Evolutionary conservation across 345 rosid species (phyloP).

Genomic region (Clausena lansium): DNA sequence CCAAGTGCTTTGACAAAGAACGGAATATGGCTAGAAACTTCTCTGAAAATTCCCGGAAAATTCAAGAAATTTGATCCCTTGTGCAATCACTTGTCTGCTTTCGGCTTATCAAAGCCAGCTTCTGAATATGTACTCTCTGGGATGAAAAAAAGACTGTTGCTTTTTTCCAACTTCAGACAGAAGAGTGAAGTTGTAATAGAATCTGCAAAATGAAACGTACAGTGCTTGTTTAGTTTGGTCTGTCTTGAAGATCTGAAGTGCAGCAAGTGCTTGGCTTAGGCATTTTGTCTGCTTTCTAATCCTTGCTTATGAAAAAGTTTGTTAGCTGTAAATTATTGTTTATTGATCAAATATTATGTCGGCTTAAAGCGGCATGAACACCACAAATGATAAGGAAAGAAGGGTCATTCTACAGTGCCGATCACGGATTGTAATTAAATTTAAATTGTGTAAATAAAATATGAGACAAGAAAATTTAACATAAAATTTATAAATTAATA

Average conservation of each 20-base stretch:
- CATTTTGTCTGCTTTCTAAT: too few relatives aligned
- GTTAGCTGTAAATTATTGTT: background rate
- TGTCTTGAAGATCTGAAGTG: background rate
- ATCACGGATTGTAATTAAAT: too few relatives aligned
- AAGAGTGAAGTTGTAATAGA: background rate
- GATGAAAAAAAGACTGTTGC: background rate
- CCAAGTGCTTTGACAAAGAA: background rate
- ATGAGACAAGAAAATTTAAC: too few relatives aligned
- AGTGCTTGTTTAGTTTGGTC: background rate
- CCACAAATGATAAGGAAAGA: too few relatives aligned
- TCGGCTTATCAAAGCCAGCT: background rate
- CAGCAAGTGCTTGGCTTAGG: too few relatives aligned
- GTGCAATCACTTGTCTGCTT: background rate
- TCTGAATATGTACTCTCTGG: background rate
- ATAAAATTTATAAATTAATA: too few relatives aligned
- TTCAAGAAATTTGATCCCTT: conserved; percentile 2
- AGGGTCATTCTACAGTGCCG: too few relatives aligned
- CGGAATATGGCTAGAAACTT: background rate
- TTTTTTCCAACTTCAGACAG: background rate
- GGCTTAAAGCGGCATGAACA: too few relatives aligned
- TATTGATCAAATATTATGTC: too few relatives aligned
- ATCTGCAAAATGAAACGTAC: background rate
- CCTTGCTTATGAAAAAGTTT: background rate
- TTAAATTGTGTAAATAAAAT: too few relatives aligned
- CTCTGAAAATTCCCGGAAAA: conserved; percentile 14